These are phyloP conservation scores for Dothidotthia symphoricarpi DNA, from an alignment of 2,329 filamentous ascomycete species.

Conservation along the genomic window DNA sequence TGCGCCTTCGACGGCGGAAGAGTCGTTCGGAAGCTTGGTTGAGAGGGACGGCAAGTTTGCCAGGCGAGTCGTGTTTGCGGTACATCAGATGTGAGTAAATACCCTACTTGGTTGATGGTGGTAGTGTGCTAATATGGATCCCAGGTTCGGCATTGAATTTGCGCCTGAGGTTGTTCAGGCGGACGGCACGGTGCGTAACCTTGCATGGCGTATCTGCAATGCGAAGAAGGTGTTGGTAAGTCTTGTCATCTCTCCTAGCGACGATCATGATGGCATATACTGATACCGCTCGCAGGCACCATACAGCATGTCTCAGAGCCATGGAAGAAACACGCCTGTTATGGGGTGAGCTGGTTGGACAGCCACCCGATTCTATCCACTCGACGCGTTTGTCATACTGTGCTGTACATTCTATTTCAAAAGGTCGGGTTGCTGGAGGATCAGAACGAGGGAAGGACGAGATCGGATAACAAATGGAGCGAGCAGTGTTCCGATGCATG, in stretches of 20 bases:
- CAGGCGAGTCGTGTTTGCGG: constrained; percentile 85
- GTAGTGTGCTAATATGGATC: background rate
- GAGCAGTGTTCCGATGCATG: no score
- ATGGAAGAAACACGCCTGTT: constrained; percentile 43
- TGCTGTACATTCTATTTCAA: no score
- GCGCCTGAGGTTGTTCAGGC: constrained; percentile 88
- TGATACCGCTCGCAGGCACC: constrained; percentile 48
- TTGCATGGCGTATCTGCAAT: constrained; percentile 93
- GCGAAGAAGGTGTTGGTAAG: constrained; percentile 91
- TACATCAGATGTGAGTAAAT: constrained; percentile 82
- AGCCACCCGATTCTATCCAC: no score
- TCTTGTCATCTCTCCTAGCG: constrained; percentile 21
- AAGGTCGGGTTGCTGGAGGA: no score
- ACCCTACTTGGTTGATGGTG: no score
- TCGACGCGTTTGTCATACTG: no score
- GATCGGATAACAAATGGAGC: no score
- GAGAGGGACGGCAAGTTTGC: constrained; percentile 88
- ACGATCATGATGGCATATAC: no score
- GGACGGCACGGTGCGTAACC: constrained; percentile 83
- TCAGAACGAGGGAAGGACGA: no score
- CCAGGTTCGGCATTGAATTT: constrained; percentile 85
- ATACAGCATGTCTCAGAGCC: constrained; percentile 50
- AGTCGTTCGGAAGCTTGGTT: constrained; percentile 80
- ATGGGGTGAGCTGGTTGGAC: constrained; percentile 13
- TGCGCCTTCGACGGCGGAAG: constrained; percentile 74